A percentile compares a stretch with the other conserved stretches of the same genome.
These are phyloP conservation scores for Beauveria asiatica DNA, from an alignment of 2,329 filamentous ascomycete species.

Conservation along the genomic window DNA sequence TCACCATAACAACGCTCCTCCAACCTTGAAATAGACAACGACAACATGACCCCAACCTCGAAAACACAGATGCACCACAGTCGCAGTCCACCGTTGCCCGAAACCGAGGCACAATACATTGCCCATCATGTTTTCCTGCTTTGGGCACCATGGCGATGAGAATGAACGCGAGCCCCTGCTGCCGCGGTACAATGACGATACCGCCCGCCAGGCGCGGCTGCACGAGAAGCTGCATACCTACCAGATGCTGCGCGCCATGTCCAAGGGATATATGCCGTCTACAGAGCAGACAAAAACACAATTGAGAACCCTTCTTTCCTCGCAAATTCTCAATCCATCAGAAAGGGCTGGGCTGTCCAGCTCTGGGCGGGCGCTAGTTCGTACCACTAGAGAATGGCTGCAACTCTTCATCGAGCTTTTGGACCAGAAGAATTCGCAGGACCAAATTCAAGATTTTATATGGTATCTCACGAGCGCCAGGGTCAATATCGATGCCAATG, in stretches of 20 bases:
- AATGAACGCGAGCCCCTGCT: conserved; percentile 71
- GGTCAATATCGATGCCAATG: conserved; percentile 33
- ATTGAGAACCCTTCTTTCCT: conserved; percentile 67
- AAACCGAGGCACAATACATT: not conserved
- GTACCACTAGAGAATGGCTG: conserved; percentile 65
- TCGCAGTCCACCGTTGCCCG: not conserved
- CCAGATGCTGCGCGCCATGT: conserved; percentile 78
- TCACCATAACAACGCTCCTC: not conserved
- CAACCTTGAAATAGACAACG: not conserved
- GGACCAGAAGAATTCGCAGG: conserved; percentile 69
- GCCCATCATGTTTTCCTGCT: conserved; percentile 50
- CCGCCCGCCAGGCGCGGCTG: conserved; percentile 63
- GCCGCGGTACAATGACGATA: conserved; percentile 76
- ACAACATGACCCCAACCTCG: not conserved
- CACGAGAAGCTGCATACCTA: conserved; percentile 90
- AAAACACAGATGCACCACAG: not conserved
- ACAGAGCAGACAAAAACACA: conserved; percentile 77
- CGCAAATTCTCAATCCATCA: conserved; percentile 64
- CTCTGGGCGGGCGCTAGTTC: conserved; percentile 65
- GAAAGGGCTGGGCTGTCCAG: conserved; percentile 61
- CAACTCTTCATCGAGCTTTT: conserved; percentile 74
- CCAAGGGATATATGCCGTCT: conserved; percentile 83
- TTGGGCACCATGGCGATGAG: conserved; percentile 40
- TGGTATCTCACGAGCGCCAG: conserved; percentile 76
- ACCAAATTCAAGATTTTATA: conserved; percentile 86